These are phyloP conservation scores for Solanum sejunctum DNA, from an alignment of 257 asterid genomes.

Conservation along the genomic window DNA sequence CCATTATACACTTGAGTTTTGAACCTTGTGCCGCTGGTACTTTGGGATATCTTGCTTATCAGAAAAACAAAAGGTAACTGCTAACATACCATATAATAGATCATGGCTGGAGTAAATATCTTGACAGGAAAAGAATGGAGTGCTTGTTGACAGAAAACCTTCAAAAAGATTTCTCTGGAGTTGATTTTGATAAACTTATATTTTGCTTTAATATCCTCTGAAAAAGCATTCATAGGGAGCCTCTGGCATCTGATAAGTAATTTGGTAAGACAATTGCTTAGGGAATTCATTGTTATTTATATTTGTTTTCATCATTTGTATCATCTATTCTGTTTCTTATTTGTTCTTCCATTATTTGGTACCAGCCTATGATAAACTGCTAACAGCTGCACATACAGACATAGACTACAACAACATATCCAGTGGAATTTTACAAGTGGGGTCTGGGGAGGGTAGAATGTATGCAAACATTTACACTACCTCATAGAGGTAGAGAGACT, in stretches of 20 bases:
- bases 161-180: not conserved
- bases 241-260: not conserved
- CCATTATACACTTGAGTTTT: not conserved
- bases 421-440: too few species aligned
- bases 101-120: not conserved
- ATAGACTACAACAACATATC: not conserved
- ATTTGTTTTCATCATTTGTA: not conserved
- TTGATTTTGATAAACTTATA: not conserved
- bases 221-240: not conserved
- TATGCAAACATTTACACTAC: too few species aligned
- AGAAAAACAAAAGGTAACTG: not conserved
- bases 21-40: not conserved
- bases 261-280: not conserved
- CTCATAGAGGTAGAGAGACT: too few species aligned
- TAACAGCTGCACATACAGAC: not conserved
- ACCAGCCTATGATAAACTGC: not conserved
- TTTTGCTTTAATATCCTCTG: not conserved
- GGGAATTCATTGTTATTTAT: not conserved
- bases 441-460: too few species aligned
- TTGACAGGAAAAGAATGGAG: not conserved
- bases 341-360: not conserved
- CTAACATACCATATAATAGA: not conserved
- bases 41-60: not conserved
- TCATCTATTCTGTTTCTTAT: not conserved
- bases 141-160: not conserved